These are phyloP conservation scores for Blastomyces gilchristii DNA, from an alignment of 2,329 filamentous ascomycete genomes.

Conservation along the genomic window DNA sequence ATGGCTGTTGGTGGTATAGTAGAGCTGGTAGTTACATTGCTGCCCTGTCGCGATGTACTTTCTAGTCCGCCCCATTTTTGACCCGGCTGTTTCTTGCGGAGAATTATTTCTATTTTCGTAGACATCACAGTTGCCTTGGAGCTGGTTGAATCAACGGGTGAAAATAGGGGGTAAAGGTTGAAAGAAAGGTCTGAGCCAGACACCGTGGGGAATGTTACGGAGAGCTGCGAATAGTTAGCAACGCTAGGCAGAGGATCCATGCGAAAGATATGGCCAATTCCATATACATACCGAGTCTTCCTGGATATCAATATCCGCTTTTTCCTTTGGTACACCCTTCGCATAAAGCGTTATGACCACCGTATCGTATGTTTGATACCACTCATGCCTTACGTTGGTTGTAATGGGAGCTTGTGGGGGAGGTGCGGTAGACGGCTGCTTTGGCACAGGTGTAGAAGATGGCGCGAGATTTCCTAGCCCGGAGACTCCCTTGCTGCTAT, in stretches of 20 bases:
- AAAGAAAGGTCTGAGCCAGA: constrained; percentile 49
- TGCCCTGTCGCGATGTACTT: constrained; percentile 22
- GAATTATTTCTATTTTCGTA: constrained; percentile 68
- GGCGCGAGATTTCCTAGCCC: not conserved
- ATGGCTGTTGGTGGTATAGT: constrained; percentile 13
- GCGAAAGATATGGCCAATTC: constrained; percentile 16
- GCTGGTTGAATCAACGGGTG: constrained; percentile 49
- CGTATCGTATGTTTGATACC: constrained; percentile 54
- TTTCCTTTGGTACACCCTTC: constrained; percentile 52
- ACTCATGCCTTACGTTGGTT: constrained; percentile 57
- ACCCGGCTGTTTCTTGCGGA: constrained; percentile 56
- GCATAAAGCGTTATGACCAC: constrained; percentile 56
- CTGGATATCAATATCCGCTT: constrained; percentile 44
- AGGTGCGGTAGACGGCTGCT: constrained; percentile 3
- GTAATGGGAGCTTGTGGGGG: constrained; percentile 31
- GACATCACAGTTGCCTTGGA: constrained; percentile 58
- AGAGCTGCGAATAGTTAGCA: constrained; percentile 33
- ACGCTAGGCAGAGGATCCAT: not conserved
- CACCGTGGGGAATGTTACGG: constrained; percentile 49
- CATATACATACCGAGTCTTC: constrained; percentile 33
- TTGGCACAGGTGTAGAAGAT: not conserved
- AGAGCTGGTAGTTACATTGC: constrained; percentile 16
- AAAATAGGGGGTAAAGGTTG: constrained; percentile 57
- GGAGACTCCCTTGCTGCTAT: constrained; percentile 10
- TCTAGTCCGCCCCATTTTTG: constrained; percentile 59